Percentiles rank a stretch among this genome's conserved stretches.
phyloP scores from a whole-genome alignment of 208 protist genomes.

The Wallacemonas sp. region DNA sequence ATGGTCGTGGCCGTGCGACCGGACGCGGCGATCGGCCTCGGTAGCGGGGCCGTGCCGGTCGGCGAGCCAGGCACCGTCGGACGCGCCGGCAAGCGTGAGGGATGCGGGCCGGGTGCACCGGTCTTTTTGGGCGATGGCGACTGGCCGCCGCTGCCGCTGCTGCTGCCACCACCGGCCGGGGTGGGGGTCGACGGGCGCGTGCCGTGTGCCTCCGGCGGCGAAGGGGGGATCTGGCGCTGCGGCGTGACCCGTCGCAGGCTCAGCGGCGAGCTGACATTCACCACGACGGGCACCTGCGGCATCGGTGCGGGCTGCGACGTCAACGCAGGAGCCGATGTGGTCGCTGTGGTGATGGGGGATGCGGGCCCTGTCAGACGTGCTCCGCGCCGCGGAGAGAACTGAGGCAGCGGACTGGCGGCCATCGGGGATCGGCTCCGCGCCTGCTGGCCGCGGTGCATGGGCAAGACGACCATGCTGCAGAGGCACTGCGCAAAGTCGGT shows the following conservation, averaged over 20 bases:
- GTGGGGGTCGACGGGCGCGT: no score
- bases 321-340: not conserved
- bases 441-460: conserved; percentile 7
- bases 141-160: not conserved
- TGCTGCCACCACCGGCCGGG: not conserved
- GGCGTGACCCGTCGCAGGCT: not conserved
- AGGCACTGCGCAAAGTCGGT: conserved; percentile 14
- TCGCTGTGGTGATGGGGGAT: not conserved
- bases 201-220: no score
- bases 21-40: not conserved
- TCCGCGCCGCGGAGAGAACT: not conserved
- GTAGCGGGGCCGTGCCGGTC: not conserved
- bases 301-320: not conserved
- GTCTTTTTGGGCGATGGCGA: not conserved
- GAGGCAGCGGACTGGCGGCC: conserved; percentile 5
- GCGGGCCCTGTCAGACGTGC: not conserved
- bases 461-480: conserved; percentile 12
- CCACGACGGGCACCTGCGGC: not conserved
- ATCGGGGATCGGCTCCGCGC: conserved; percentile 7
- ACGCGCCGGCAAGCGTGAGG: not conserved
- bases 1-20: not conserved
- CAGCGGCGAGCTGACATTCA: not conserved
- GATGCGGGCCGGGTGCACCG: not conserved
- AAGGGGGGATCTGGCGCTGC: not conserved
- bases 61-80: no score